Conservation (phyloP, 2,329 filamentous ascomycete genomes). For the Colletotrichum gloeosporioides region DNA sequence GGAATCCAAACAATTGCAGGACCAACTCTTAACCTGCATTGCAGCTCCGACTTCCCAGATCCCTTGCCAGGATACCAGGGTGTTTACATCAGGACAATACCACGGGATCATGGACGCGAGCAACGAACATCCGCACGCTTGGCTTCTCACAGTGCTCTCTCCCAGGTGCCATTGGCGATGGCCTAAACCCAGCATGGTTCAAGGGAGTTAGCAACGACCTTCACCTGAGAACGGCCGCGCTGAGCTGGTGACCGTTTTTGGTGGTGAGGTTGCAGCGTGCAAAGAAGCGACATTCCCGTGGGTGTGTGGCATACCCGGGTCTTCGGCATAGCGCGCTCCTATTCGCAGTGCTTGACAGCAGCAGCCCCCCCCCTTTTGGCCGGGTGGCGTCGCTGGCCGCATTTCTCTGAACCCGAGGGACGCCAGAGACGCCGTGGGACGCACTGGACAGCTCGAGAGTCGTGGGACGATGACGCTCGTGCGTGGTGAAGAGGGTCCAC, state of each 20-base stretch:
- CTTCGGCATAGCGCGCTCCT: conserved; percentile 6
- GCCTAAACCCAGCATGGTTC: not conserved
- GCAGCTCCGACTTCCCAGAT: not conserved
- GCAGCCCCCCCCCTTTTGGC: not conserved
- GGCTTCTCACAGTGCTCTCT: not conserved
- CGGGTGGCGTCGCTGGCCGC: conserved; percentile 11
- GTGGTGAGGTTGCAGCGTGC: conserved; percentile 11
- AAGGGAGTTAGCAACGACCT: not conserved
- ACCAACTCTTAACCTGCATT: not conserved
- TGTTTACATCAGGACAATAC: not conserved
- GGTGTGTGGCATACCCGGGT: conserved; percentile 2
- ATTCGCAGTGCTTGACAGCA: not conserved
- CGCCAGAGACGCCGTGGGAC: conserved; percentile 1
- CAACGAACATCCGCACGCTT: not conserved
- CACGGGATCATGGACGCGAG: not conserved
- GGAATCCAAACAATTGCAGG: conserved; percentile 8
- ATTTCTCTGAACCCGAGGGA: conserved; percentile 17
- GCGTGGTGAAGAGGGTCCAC: conserved; percentile 18
- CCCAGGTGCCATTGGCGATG: not conserved
- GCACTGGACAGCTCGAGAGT: conserved; percentile 8
- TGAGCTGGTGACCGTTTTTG: conserved; percentile 12
- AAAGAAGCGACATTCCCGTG: conserved; percentile 14
- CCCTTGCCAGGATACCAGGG: not conserved
- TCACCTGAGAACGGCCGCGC: not conserved
- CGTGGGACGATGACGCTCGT: conserved; percentile 24